A percentile compares a stretch with the other conserved stretches of the same genome.
Evolutionary conservation across 2,329 filamentous ascomycete species (phyloP).

Genomic region (Diplodia corticola): DNA sequence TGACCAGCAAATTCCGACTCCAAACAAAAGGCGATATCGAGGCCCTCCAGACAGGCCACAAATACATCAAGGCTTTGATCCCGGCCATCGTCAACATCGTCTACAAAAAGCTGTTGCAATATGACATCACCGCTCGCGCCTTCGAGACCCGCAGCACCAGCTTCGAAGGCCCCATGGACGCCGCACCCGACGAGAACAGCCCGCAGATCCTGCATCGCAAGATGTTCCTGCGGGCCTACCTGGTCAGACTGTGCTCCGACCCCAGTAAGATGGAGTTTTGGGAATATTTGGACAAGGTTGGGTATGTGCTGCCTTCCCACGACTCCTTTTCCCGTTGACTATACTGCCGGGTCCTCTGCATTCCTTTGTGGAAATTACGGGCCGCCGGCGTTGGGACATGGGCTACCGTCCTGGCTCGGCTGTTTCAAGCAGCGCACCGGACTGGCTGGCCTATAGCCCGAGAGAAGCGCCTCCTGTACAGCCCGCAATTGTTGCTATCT

Average conservation of each 20-base stretch:
- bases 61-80: constrained; percentile 80
- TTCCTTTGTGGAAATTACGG: background rate
- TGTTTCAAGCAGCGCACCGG: background rate
- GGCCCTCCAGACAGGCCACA: constrained; percentile 66
- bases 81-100: constrained; percentile 82
- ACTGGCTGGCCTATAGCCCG: background rate
- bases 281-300: constrained; percentile 82
- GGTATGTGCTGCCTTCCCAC: constrained; percentile 48
- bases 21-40: constrained; percentile 64
- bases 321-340: background rate
- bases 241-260: constrained; percentile 73
- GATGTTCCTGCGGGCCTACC: constrained; percentile 73
- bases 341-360: background rate
- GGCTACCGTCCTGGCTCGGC: background rate
- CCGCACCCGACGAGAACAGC: constrained; percentile 64
- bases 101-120: constrained; percentile 76
- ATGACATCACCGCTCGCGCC: constrained; percentile 78
- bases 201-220: constrained; percentile 76
- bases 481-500: constrained; percentile 23
- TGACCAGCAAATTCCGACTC: background rate
- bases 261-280: constrained; percentile 75
- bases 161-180: constrained; percentile 67
- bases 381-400: background rate
- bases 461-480: background rate
- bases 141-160: constrained; percentile 64